phyloP scores from a whole-genome alignment of 805 yeast species.

The Wickerhamomyces xylosicus region DNA sequence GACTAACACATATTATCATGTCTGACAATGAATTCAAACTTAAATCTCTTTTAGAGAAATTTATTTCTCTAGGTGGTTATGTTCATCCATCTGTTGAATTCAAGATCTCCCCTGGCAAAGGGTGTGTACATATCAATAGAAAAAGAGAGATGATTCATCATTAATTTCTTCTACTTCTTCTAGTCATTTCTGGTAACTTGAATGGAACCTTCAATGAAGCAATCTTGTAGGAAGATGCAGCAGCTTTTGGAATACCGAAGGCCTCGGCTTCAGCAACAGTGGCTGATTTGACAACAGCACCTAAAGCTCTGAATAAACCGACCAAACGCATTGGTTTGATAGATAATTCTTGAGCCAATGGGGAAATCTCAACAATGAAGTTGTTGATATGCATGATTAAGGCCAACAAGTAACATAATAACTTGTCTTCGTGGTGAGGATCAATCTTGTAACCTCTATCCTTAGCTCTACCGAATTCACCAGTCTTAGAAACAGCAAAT shows the following conservation, averaged over 20 bases:
- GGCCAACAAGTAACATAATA: slow-evolving; percentile 70
- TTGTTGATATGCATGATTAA: slow-evolving; percentile 66
- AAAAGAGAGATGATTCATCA: no score
- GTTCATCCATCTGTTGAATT: slow-evolving; percentile 27
- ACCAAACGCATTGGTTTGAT: slow-evolving; percentile 66
- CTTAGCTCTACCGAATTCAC: slow-evolving; percentile 62
- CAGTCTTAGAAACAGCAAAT: slow-evolving; percentile 58
- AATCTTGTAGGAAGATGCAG: slow-evolving; percentile 58
- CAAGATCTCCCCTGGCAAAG: slow-evolving; percentile 18
- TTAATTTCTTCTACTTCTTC: slow-evolving; percentile 40
- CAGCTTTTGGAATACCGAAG: slow-evolving; percentile 50
- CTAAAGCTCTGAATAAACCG: slow-evolving; percentile 66
- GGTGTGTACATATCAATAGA: no score
- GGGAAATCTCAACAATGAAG: slow-evolving; percentile 65
- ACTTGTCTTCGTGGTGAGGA: slow-evolving; percentile 80
- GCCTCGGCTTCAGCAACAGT: slow-evolving; percentile 69
- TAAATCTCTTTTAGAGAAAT: slow-evolving; percentile 24
- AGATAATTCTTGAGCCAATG: slow-evolving; percentile 76
- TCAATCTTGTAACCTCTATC: slow-evolving; percentile 73
- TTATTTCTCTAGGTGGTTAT: slow-evolving; percentile 25
- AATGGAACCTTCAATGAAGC: slow-evolving; percentile 85
- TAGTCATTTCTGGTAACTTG: slow-evolving; percentile 73
- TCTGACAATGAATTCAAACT: no score
- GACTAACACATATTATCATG: no score
- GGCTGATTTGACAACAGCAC: slow-evolving; percentile 68